Conservation (phyloP, 1,284 basidiomycete genomes). For the Termitomyces sp. region DNA sequence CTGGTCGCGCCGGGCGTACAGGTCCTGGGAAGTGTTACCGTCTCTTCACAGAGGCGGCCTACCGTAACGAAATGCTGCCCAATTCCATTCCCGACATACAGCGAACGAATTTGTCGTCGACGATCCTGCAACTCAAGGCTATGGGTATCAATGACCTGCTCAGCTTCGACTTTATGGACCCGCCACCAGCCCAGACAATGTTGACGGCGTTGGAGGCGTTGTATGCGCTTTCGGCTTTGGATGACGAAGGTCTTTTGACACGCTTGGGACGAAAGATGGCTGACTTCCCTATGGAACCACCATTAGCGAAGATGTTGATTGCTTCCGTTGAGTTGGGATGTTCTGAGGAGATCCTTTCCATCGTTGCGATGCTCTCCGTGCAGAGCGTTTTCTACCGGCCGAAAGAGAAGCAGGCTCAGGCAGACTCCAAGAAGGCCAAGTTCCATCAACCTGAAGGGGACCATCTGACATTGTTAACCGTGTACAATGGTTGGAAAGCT, state of each 20-base stretch:
- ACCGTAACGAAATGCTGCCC: conserved; percentile 98
- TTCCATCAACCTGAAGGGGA: conserved; percentile 98
- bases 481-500: conserved; percentile 98
- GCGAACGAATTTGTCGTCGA: conserved; percentile 88
- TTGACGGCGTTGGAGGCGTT: conserved; percentile 90
- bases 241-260: conserved; percentile 95
- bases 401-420: conserved; percentile 98
- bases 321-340: conserved; percentile 96
- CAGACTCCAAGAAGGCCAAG: conserved; percentile 98
- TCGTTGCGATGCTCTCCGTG: conserved; percentile 97
- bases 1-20: conserved; percentile 95
- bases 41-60: conserved; percentile 96
- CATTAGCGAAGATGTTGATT: conserved; percentile 96
- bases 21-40: conserved; percentile 99
- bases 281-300: conserved; percentile 97
- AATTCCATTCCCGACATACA: conserved; percentile 98
- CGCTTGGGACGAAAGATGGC: conserved; percentile 97
- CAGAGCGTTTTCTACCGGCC: conserved; percentile 97
- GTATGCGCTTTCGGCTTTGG: conserved; percentile 92
- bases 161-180: conserved; percentile 99
- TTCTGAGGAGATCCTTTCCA: conserved; percentile 94
- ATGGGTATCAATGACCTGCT: conserved; percentile 99
- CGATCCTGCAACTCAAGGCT: conserved; percentile 94
- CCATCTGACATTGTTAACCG: conserved; percentile 89
- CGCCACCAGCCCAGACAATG: conserved; percentile 94